A percentile compares a stretch with the other conserved stretches of the same genome.
Evolutionary conservation across 2,329 filamentous ascomycete species (phyloP).

Genomic region (Oidium heveae): DNA sequence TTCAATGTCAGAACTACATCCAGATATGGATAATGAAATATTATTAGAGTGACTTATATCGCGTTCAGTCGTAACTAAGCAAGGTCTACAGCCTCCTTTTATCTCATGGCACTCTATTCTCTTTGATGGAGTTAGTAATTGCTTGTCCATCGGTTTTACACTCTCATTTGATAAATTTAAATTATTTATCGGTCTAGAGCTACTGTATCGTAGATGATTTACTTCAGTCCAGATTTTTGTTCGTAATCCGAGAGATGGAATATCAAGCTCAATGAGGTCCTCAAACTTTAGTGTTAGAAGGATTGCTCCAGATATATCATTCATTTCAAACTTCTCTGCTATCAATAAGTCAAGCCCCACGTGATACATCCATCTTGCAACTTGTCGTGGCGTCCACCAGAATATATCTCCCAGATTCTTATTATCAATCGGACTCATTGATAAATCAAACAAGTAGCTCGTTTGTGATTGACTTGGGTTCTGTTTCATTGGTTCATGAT

Average conservation of each 20-base stretch:
- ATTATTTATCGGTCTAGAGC: conserved; percentile 13
- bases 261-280: conserved; percentile 58
- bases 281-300: conserved; percentile 81
- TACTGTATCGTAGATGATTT: conserved; percentile 35
- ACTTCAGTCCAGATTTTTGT: conserved; percentile 64
- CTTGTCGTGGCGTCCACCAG: conserved; percentile 48
- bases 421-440: conserved; percentile 26
- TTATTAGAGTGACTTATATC: not conserved
- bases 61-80: conserved; percentile 24
- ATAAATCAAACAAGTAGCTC: not conserved
- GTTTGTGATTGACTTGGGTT: not conserved
- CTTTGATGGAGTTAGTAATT: conserved; percentile 2
- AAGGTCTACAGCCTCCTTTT: not conserved
- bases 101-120: not conserved
- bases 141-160: conserved; percentile 15
- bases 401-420: conserved; percentile 34
- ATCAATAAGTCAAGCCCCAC: conserved; percentile 53
- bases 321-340: conserved; percentile 64
- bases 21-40: conserved; percentile 45
- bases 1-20: conserved; percentile 81
- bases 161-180: conserved; percentile 35
- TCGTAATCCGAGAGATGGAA: conserved; percentile 57
- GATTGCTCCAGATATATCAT: conserved; percentile 78
- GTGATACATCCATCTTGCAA: conserved; percentile 68
- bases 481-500: not conserved